These are phyloP conservation scores for Lithocarpus polystachyus DNA, from an alignment of 306 rosid genomes.

Conservation along the genomic window DNA sequence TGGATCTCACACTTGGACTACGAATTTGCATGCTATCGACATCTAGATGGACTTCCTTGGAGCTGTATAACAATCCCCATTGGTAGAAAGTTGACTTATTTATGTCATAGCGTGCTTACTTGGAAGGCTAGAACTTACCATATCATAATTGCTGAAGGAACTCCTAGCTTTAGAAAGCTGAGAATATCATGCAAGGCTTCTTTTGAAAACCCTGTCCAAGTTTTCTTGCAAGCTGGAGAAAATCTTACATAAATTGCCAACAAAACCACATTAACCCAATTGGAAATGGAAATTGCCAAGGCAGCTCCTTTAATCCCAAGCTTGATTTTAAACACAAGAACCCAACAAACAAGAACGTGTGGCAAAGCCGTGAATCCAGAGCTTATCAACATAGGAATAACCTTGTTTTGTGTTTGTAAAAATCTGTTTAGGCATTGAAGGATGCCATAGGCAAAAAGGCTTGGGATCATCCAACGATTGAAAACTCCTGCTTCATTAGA, in stretches of 20 bases:
- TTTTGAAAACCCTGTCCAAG: slow-evolving; percentile 57
- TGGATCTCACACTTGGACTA: no score
- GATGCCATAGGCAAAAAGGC: slow-evolving; percentile 40
- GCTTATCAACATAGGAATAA: slow-evolving; percentile 48
- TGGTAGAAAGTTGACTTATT: no score
- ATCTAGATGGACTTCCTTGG: no score
- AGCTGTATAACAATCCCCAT: no score
- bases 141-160: slow-evolving; percentile 60
- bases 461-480: slow-evolving; percentile 41
- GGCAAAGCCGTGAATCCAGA: slow-evolving; percentile 49
- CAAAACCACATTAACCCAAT: slow-evolving; percentile 48
- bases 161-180: slow-evolving; percentile 46
- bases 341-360: slow-evolving; percentile 48
- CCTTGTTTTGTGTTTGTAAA: slow-evolving; percentile 54
- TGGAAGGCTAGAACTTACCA: slow-evolving; percentile 35
- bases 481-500: slow-evolving; percentile 41
- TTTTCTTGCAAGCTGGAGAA: slow-evolving; percentile 33
- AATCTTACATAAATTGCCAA: slow-evolving; percentile 34
- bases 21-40: no score
- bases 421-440: slow-evolving; percentile 59
- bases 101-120: no score
- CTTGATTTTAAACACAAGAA: slow-evolving; percentile 30
- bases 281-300: slow-evolving; percentile 45
- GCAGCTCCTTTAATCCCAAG: slow-evolving; percentile 54
- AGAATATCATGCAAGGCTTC: slow-evolving; percentile 45